phyloP scores from a whole-genome alignment of 225 moss, liverwort and hornwort genomes.

The Rhytidiadelphus loreus region DNA sequence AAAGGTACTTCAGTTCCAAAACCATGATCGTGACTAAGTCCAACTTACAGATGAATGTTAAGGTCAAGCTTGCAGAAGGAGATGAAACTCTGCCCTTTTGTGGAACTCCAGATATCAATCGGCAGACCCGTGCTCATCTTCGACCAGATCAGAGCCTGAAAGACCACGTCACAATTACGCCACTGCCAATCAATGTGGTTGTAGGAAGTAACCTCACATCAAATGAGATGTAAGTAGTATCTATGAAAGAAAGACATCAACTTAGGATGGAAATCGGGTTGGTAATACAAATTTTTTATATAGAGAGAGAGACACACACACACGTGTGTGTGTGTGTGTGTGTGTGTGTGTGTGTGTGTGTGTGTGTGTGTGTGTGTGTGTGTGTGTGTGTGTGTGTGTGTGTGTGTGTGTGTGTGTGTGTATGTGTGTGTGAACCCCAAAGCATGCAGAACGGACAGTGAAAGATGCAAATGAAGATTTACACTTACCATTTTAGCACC shows the following conservation, averaged over 20 bases:
- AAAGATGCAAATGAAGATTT: not conserved
- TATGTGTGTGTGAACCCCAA: too few species aligned
- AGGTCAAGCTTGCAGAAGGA: slow-evolving; percentile 93
- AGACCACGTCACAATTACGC: not conserved
- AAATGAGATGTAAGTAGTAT: not conserved
- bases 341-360: too few species aligned
- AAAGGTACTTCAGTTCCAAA: not conserved
- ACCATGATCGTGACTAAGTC: not conserved
- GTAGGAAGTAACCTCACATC: not conserved
- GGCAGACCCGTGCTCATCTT: slow-evolving; percentile 99
- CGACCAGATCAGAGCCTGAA: slow-evolving; percentile 94
- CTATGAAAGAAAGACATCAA: not conserved
- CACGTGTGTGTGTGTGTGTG: too few species aligned
- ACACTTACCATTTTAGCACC: slow-evolving; percentile 88
- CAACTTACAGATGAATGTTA: slow-evolving; percentile 81
- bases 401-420: too few species aligned
- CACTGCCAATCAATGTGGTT: not conserved
- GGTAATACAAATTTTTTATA: not conserved
- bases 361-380: too few species aligned
- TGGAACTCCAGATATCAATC: slow-evolving; percentile 92
- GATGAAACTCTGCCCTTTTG: slow-evolving; percentile 56
- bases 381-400: too few species aligned
- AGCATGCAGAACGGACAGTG: not conserved
- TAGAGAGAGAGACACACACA: not conserved
- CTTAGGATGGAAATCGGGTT: not conserved